Conservation (phyloP, 768 basidiomycete genomes). For the Trametes maxima region DNA sequence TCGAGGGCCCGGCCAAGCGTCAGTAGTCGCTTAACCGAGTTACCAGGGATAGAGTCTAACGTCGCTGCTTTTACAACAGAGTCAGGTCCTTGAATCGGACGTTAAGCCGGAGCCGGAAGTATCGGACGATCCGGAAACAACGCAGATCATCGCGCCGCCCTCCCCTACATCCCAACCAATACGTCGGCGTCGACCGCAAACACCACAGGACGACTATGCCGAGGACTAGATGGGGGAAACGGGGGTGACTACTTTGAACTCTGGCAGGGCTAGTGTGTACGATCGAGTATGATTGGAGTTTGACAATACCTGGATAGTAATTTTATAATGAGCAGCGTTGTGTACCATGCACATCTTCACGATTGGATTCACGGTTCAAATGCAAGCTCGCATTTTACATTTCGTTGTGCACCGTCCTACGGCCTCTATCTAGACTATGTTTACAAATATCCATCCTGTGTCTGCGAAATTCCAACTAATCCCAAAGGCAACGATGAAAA, state of each 20-base stretch:
- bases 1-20: constrained; percentile 10
- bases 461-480: neutral
- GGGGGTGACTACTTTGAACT: neutral
- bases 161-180: neutral
- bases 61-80: neutral
- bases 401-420: neutral
- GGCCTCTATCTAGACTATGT: neutral
- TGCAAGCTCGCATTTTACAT: neutral
- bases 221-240: neutral
- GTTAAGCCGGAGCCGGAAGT: constrained; percentile 15
- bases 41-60: neutral
- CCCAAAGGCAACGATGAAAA: neutral
- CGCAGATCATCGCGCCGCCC: neutral
- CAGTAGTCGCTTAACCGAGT: neutral
- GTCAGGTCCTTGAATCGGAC: neutral
- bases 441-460: neutral
- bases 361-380: no score
- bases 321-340: neutral
- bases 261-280: no score
- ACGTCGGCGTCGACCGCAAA: constrained; percentile 3
- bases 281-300: neutral
- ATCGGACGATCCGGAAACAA: constrained; percentile 1
- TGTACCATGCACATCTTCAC: neutral
- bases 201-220: neutral
- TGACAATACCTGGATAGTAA: neutral